These are phyloP conservation scores for Schwanniomyces vanrijiae DNA, from an alignment of 805 yeast species.

Conservation along the genomic window DNA sequence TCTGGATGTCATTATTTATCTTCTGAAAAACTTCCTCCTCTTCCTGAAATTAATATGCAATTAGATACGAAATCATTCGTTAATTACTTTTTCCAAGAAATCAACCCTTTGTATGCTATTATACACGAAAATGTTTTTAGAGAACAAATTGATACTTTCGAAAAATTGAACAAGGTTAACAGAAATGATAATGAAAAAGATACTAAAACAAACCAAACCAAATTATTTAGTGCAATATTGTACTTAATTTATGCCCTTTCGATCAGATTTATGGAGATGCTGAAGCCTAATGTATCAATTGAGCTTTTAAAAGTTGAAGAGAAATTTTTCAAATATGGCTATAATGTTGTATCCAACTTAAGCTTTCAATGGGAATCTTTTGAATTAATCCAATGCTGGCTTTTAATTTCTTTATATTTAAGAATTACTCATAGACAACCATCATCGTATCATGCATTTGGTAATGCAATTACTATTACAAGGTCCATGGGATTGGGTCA, in stretches of 20 bases:
- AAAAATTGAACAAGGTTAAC: conserved; percentile 16
- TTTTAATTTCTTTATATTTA: conserved; percentile 34
- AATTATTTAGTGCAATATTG: conserved; percentile 53
- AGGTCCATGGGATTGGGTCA: conserved; percentile 38
- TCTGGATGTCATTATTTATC: conserved; percentile 53
- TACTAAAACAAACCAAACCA: conserved; percentile 33
- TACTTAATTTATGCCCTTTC: conserved; percentile 50
- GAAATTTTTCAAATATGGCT: conserved; percentile 31
- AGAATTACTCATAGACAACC: conserved; percentile 40
- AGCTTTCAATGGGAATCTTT: conserved; percentile 44
- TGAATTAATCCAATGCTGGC: conserved; percentile 44
- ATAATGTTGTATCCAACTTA: conserved; percentile 29
- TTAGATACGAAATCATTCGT: conserved; percentile 18
- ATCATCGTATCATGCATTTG: conserved; percentile 31
- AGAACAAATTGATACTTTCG: conserved; percentile 43
- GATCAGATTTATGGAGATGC: conserved; percentile 50
- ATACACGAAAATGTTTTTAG: conserved; percentile 54
- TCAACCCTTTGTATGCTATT: conserved; percentile 55
- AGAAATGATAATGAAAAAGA: conserved; percentile 15
- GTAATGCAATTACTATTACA: conserved; percentile 36
- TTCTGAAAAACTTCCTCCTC: conserved; percentile 31
- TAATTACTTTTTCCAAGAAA: conserved; percentile 45
- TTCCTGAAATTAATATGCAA: conserved; percentile 22
- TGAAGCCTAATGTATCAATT: conserved; percentile 27
- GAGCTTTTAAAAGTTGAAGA: conserved; percentile 31